Evolutionary conservation across 306 rosid genomes (phyloP).

Genomic region (Castanea crenata): DNA sequence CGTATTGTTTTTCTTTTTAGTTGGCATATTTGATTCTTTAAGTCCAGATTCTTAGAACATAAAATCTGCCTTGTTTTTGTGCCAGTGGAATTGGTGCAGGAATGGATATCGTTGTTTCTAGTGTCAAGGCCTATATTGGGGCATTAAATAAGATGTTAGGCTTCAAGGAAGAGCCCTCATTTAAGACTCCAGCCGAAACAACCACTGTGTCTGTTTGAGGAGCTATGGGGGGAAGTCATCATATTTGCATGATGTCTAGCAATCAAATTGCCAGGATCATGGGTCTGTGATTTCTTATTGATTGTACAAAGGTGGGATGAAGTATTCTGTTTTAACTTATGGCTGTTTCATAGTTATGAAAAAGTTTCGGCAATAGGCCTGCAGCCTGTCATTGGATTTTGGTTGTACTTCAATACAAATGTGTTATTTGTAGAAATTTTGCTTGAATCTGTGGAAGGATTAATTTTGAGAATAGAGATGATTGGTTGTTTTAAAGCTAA

Average conservation of each 20-base stretch:
- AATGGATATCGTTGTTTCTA: conserved; percentile 95
- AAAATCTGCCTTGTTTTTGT: conserved; percentile 3
- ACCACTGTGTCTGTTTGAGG: conserved; percentile 32
- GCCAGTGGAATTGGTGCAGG: conserved; percentile 84
- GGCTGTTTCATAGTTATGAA: not conserved
- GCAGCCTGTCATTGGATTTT: not conserved
- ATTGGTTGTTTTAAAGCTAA: not conserved
- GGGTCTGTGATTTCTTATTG: not conserved
- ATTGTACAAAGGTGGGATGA: not conserved
- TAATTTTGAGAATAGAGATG: not conserved
- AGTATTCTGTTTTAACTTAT: not conserved
- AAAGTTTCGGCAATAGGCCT: not conserved
- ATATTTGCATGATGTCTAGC: not conserved
- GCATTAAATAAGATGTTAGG: conserved; percentile 90
- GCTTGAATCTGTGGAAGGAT: not conserved
- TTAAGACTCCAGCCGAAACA: conserved; percentile 27
- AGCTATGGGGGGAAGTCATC: not conserved
- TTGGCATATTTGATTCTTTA: conserved; percentile 15
- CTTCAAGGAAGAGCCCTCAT: conserved; percentile 40
- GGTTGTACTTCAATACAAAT: not conserved
- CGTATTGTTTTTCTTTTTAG: not conserved
- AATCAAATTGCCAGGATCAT: not conserved
- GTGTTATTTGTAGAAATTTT: not conserved
- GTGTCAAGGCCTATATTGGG: conserved; percentile 87
- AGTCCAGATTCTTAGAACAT: not conserved